These are phyloP conservation scores for Entrophospora sp. DNA, from an alignment of 192 early-diverging fungal species.

Conservation along the genomic window DNA sequence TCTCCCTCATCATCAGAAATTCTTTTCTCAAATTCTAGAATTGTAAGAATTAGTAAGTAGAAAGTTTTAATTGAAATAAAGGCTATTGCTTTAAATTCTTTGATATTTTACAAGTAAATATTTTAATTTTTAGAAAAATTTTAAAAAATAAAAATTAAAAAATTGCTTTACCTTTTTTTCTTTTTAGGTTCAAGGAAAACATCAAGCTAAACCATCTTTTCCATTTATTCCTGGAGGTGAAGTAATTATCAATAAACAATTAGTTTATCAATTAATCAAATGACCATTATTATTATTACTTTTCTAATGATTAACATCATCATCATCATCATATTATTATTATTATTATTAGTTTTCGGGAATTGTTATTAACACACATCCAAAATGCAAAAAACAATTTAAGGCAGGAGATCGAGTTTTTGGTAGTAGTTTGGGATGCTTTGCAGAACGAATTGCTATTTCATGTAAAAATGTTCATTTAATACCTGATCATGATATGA, in stretches of 20 bases:
- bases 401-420: constrained; percentile 70
- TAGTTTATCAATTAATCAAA: no score
- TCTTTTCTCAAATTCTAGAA: no score
- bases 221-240: constrained; percentile 65
- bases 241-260: constrained; percentile 18
- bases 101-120: constrained; percentile 56
- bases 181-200: constrained; percentile 57
- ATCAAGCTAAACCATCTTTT: constrained; percentile 62
- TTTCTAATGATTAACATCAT: no score
- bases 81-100: constrained; percentile 67
- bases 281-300: no score
- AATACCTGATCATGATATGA: constrained; percentile 55
- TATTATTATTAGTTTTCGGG: constrained; percentile 44
- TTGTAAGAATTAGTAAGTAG: no score
- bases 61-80: constrained; percentile 61
- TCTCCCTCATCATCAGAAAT: no score
- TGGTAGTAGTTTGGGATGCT: constrained; percentile 64
- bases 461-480: constrained; percentile 44
- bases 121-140: neutral
- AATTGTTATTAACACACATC: constrained; percentile 37
- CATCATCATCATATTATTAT: neutral
- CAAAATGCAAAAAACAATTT: constrained; percentile 32
- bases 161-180: neutral
- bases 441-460: constrained; percentile 67
- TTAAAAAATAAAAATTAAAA: neutral